Evolutionary conservation across 2,329 filamentous ascomycete genomes (phyloP).

Genomic region (Fusarium setosum): DNA sequence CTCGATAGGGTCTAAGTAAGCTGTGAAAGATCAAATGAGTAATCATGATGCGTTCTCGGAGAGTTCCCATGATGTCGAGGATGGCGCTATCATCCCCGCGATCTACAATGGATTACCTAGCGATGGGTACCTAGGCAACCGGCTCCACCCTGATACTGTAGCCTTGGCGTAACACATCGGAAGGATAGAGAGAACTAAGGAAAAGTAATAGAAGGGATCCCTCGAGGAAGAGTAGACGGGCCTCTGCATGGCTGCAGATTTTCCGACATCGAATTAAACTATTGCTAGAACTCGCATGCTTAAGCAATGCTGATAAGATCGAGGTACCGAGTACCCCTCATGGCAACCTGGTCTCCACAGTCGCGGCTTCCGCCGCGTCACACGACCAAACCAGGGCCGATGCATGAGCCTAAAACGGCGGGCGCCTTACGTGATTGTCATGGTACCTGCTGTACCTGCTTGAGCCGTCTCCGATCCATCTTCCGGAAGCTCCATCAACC

Average conservation of each 20-base stretch:
- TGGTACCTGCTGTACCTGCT: constrained; percentile 34
- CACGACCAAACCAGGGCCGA: constrained; percentile 31
- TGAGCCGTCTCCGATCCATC: constrained; percentile 19
- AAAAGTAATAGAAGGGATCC: too few species aligned
- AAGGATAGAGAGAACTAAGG: too few species aligned
- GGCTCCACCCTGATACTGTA: neutral
- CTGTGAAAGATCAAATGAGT: too few species aligned
- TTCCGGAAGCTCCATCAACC: constrained; percentile 23
- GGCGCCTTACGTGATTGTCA: constrained; percentile 39
- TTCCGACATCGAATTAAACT: too few species aligned
- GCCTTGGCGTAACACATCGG: neutral
- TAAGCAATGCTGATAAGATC: neutral
- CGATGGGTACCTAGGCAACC: too few species aligned
- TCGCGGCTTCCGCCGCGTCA: constrained; percentile 27
- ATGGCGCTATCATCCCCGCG: neutral
- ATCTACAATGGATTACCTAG: neutral
- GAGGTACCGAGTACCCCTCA: constrained; percentile 2
- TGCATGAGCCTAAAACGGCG: constrained; percentile 31
- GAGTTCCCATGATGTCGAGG: neutral
- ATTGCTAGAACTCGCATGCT: too few species aligned
- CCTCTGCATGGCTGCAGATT: too few species aligned
- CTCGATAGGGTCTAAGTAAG: too few species aligned
- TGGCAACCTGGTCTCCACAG: constrained; percentile 36
- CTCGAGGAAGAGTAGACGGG: too few species aligned
- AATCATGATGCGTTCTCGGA: neutral